These are phyloP conservation scores for Arachnopeziza araneosa DNA, from an alignment of 2,329 filamentous ascomycete species.

Conservation along the genomic window DNA sequence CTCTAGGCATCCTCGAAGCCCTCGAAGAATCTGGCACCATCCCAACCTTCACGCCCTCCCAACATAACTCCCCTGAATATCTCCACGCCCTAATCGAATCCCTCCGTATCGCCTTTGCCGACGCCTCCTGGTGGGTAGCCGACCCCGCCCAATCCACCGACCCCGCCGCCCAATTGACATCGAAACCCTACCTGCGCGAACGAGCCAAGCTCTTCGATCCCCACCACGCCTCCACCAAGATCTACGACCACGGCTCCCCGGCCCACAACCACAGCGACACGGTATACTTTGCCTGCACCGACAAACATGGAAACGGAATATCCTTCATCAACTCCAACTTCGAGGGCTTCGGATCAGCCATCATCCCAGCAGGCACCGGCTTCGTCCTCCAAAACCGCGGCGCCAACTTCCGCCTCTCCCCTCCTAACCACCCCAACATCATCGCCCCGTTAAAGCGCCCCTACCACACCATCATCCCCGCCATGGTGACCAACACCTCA, in stretches of 20 bases:
- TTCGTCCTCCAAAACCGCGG: conserved; percentile 95
- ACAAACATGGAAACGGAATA: conserved; percentile 79
- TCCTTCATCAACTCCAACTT: conserved; percentile 98
- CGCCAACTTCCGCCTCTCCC: conserved; percentile 69
- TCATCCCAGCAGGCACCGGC: conserved; percentile 79
- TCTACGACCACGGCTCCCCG: conserved; percentile 69
- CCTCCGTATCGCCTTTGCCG: conserved; percentile 83
- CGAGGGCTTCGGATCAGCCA: conserved; percentile 78
- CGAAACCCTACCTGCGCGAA: conserved; percentile 66
- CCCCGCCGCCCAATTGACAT: conserved; percentile 65
- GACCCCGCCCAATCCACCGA: conserved; percentile 71
- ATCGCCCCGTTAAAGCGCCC: conserved; percentile 79
- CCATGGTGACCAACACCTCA: conserved; percentile 70
- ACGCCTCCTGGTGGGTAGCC: conserved; percentile 84
- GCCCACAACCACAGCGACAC: conserved; percentile 86
- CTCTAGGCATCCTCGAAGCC: conserved; percentile 83
- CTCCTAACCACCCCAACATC: conserved; percentile 68
- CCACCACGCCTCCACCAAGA: conserved; percentile 52
- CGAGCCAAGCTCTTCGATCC: conserved; percentile 56
- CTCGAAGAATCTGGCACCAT: conserved; percentile 73
- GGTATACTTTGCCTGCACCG: conserved; percentile 86
- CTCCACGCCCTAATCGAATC: conserved; percentile 85
- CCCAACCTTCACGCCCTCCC: conserved; percentile 58
- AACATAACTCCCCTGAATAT: conserved; percentile 78
- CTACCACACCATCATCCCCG: conserved; percentile 97